Evolutionary conservation across 1,139 yeast genomes (phyloP).

Genomic region (Petasospora fabianii): DNA sequence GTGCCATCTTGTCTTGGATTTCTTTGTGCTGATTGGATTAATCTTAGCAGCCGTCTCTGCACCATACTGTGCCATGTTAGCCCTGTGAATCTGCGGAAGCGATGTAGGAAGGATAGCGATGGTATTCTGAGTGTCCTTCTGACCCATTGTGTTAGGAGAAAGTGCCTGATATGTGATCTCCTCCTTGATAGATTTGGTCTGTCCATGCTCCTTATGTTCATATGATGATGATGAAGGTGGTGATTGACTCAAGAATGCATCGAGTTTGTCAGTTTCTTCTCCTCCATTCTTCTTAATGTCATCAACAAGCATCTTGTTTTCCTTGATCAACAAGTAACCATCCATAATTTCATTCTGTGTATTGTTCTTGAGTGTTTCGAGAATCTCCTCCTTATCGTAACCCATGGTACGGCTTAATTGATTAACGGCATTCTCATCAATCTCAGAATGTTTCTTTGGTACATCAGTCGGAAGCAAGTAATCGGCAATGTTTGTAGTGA

Average conservation of each 20-base stretch:
- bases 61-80: constrained; percentile 70
- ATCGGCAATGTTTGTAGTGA: constrained; percentile 76
- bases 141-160: constrained; percentile 29
- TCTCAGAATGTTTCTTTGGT: constrained; percentile 34
- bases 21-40: constrained; percentile 73
- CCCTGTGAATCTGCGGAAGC: constrained; percentile 89
- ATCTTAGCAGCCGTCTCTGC: constrained; percentile 51
- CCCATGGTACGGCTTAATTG: constrained; percentile 90
- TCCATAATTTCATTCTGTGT: constrained; percentile 78
- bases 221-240: constrained; percentile 37
- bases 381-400: constrained; percentile 81
- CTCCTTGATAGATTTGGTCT: no score
- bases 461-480: constrained; percentile 73
- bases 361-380: constrained; percentile 62
- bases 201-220: constrained; percentile 16
- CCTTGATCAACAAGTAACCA: constrained; percentile 85
- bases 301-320: constrained; percentile 67
- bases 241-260: constrained; percentile 46
- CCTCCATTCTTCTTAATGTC: constrained; percentile 49
- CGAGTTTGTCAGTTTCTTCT: constrained; percentile 45
- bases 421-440: constrained; percentile 76
- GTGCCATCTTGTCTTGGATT: constrained; percentile 96
- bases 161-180: constrained; percentile 27
- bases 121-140: constrained; percentile 42
- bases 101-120: constrained; percentile 93